Conservation (phyloP, 768 basidiomycete species). For the Tulasnella sp. region DNA sequence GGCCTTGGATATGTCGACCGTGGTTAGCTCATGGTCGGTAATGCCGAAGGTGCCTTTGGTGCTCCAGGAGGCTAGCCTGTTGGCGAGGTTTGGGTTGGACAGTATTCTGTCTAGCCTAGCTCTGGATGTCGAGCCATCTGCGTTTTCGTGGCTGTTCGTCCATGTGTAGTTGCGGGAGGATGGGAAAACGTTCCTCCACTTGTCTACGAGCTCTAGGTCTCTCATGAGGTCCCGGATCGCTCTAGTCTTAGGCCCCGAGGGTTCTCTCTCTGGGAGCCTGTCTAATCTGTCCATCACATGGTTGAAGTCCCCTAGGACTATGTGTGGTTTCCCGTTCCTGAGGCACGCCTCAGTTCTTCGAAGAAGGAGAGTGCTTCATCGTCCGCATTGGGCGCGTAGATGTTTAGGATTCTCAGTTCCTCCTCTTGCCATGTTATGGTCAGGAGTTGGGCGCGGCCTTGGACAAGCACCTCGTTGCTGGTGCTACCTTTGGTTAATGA, state of each 20-base stretch:
- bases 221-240: too few relatives aligned
- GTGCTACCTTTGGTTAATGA: neutral
- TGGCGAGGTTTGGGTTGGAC: neutral
- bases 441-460: neutral
- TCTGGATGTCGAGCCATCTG: neutral
- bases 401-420: neutral
- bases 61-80: neutral
- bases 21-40: neutral
- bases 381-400: neutral
- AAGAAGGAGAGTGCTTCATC: neutral
- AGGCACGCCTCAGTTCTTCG: neutral
- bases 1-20: neutral
- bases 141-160: neutral
- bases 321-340: neutral
- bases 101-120: neutral
- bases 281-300: neutral
- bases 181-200: neutral
- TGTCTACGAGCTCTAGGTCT: too few relatives aligned
- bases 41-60: neutral
- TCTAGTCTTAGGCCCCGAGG: neutral
- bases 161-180: neutral
- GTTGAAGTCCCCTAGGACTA: slow-evolving; percentile 18
- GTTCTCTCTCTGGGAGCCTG: neutral
- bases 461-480: neutral
- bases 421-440: neutral